phyloP scores from a whole-genome alignment of 1,284 basidiomycete species.

The Ustilago trichophora region DNA sequence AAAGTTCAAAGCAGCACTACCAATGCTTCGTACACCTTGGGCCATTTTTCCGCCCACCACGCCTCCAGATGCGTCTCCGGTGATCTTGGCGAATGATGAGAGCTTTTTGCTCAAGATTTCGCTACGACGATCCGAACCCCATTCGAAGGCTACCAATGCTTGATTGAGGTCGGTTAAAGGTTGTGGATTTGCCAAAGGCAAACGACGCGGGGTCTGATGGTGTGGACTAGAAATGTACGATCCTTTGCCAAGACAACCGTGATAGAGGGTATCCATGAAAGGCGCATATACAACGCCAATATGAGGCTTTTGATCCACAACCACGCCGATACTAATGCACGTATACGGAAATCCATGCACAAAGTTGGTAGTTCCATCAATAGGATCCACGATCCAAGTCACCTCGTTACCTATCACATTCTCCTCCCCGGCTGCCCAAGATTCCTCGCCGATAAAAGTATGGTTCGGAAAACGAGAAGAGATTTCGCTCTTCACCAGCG shows the following conservation, averaged over 20 bases:
- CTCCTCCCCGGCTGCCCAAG: conserved; percentile 78
- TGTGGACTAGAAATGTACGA: conserved; percentile 73
- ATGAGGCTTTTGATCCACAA: conserved; percentile 80
- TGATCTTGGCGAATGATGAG: conserved; percentile 77
- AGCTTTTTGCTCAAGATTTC: conserved; percentile 73
- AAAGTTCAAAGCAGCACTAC: conserved; percentile 63
- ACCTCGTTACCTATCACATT: conserved; percentile 82
- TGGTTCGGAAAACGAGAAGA: conserved; percentile 77
- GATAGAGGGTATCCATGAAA: conserved; percentile 81
- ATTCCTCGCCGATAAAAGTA: conserved; percentile 88
- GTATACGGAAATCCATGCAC: conserved; percentile 80
- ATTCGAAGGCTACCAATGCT: conserved; percentile 87
- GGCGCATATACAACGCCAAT: conserved; percentile 78
- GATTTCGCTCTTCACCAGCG: conserved; percentile 80
- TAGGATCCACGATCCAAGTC: conserved; percentile 88
- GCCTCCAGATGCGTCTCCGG: conserved; percentile 74
- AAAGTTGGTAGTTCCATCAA: conserved; percentile 93
- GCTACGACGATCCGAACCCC: conserved; percentile 82
- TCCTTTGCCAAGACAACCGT: conserved; percentile 80
- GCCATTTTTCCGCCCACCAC: conserved; percentile 83
- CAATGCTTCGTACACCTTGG: conserved; percentile 72
- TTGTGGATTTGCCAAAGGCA: conserved; percentile 75
- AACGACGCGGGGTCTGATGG: conserved; percentile 69
- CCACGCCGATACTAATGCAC: conserved; percentile 89
- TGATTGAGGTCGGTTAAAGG: conserved; percentile 79